Conservation (phyloP, 306 rosid genomes). For the Rubus idaeus region DNA sequence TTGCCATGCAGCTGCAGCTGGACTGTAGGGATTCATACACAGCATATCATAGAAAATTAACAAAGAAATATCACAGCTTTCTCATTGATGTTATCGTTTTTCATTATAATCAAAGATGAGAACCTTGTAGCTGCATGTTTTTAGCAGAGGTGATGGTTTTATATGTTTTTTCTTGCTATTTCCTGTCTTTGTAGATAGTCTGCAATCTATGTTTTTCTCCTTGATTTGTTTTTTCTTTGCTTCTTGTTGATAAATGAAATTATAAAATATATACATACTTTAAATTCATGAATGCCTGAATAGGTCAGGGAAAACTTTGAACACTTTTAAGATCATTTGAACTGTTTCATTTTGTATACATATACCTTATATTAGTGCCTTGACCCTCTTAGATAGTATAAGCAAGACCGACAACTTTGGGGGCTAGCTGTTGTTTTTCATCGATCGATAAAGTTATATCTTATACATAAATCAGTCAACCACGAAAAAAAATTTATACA, state of each 20-base stretch:
- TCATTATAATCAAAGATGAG: neutral
- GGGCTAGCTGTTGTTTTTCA: neutral
- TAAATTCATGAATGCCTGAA: neutral
- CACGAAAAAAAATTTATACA: neutral
- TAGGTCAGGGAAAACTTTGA: neutral
- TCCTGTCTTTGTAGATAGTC: neutral
- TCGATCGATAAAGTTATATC: neutral
- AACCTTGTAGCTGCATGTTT: conserved; percentile 12
- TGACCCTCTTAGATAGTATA: neutral
- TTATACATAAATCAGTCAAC: neutral
- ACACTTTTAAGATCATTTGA: neutral
- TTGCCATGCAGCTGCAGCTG: conserved; percentile 8
- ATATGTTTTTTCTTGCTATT: neutral
- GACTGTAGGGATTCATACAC: conserved; percentile 5
- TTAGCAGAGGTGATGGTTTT: conserved; percentile 3
- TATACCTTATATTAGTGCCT: neutral
- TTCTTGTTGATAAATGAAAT: no score
- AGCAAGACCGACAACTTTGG: neutral
- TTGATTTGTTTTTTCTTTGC: neutral
- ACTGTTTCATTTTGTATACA: neutral
- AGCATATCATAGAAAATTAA: conserved; percentile 2
- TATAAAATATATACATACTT: neutral
- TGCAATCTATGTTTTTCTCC: neutral
- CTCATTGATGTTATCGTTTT: neutral
- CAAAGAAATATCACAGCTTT: conserved; percentile 7